Conservation (phyloP, 768 basidiomycete species). For the Serendipita vermifera region DNA sequence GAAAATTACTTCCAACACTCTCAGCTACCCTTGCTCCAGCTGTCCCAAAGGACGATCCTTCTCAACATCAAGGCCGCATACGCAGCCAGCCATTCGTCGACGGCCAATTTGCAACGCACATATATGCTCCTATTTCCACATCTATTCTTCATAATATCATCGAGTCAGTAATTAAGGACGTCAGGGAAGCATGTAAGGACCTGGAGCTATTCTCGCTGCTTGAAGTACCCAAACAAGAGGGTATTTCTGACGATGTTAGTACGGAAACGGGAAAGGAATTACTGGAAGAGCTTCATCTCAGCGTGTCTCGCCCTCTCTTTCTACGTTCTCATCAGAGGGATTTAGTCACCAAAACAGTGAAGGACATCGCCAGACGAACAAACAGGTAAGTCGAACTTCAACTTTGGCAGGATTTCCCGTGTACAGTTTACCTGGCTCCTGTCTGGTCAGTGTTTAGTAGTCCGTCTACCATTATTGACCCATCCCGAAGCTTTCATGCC, state of each 20-base stretch:
- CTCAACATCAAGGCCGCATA: conserved; percentile 70
- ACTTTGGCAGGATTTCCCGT: background rate
- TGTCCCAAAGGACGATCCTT: conserved; percentile 55
- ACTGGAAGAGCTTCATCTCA: conserved; percentile 56
- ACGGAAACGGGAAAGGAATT: conserved; percentile 15
- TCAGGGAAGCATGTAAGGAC: conserved; percentile 30
- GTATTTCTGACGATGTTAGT: conserved; percentile 3
- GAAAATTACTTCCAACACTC: conserved; percentile 41
- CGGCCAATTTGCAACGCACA: conserved; percentile 71
- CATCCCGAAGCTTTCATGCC: conserved; percentile 42
- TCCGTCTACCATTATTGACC: too few species aligned
- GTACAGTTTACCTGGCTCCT: conserved; percentile 5
- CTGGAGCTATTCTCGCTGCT: conserved; percentile 38
- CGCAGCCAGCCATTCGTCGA: conserved; percentile 68
- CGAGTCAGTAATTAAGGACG: conserved; percentile 31
- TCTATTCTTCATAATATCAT: conserved; percentile 38
- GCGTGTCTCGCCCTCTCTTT: conserved; percentile 70
- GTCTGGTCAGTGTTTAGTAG: too few species aligned
- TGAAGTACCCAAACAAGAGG: conserved; percentile 23
- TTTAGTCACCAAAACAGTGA: conserved; percentile 52
- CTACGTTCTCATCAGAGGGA: conserved; percentile 69
- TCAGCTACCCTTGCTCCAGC: conserved; percentile 35
- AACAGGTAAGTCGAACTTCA: conserved; percentile 30
- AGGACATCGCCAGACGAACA: conserved; percentile 33
- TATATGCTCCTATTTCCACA: conserved; percentile 65